A percentile compares a stretch with the other conserved stretches of the same genome.
These are phyloP conservation scores for Brettanomyces sp. DNA, from an alignment of 805 yeast genomes.

Conservation along the genomic window DNA sequence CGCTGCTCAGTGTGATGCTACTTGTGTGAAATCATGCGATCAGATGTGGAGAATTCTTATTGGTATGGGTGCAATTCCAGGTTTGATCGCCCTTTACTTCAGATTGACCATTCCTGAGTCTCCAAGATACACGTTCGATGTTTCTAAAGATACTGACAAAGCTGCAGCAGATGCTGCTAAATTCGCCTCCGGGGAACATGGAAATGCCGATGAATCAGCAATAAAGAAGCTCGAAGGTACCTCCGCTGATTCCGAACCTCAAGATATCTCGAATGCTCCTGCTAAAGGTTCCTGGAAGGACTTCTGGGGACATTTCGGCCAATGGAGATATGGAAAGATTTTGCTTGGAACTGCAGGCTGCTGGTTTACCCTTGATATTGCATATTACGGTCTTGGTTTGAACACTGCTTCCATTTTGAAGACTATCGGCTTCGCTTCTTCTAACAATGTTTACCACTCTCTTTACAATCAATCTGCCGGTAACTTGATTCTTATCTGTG, in stretches of 20 bases:
- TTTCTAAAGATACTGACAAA: conserved; percentile 46
- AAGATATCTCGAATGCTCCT: conserved; percentile 25
- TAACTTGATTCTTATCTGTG: conserved; percentile 85
- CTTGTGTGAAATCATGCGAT: conserved; percentile 72
- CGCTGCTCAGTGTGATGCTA: conserved; percentile 51
- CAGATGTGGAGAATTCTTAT: conserved; percentile 90
- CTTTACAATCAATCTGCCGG: conserved; percentile 80
- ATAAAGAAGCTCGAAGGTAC: conserved; percentile 24
- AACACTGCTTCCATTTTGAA: conserved; percentile 72
- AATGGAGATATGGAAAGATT: conserved; percentile 84
- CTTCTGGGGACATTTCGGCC: conserved; percentile 61
- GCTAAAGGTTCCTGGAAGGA: conserved; percentile 79
- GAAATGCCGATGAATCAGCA: conserved; percentile 37
- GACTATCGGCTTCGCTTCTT: conserved; percentile 77
- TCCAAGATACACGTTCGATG: conserved; percentile 83
- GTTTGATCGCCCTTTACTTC: conserved; percentile 72
- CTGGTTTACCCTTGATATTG: conserved; percentile 87
- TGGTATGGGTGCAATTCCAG: conserved; percentile 90
- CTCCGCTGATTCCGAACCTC: conserved; percentile 31
- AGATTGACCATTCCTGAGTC: conserved; percentile 93
- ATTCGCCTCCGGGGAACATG: conserved; percentile 39
- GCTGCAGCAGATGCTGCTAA: conserved; percentile 49
- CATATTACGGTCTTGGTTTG: conserved; percentile 81
- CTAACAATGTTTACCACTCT: conserved; percentile 57
- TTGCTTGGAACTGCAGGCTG: conserved; percentile 84